A percentile compares a stretch with the other conserved stretches of the same genome.
Conservation (phyloP, 148 eudicot species). For the Pharnaceum exiguum region DNA sequence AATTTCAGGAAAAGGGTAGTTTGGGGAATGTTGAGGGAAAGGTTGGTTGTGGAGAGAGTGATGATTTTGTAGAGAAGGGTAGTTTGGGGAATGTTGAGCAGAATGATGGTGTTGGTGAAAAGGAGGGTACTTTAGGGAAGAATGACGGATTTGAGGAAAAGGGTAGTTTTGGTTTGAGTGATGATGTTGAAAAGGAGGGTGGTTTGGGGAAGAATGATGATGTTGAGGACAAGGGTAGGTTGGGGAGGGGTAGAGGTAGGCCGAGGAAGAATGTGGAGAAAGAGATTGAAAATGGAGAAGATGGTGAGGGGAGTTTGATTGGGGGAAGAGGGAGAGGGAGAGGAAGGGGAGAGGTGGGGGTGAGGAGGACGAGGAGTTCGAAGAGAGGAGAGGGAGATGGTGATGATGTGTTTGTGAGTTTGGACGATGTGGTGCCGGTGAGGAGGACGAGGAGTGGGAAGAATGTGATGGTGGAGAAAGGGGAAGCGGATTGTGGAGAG, state of each 20-base stretch:
- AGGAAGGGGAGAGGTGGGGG: conserved; percentile 1
- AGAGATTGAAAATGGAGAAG: conserved; percentile 13
- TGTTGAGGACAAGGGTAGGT: conserved; percentile 8
- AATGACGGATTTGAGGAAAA: no score
- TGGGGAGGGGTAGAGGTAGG: neutral
- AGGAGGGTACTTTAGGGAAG: no score
- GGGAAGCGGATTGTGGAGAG: conserved; percentile 10
- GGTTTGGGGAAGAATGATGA: conserved; percentile 15
- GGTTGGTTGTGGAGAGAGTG: no score
- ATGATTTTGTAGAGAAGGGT: no score
- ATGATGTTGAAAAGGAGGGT: conserved; percentile 15
- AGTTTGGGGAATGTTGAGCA: no score
- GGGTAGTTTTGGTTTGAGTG: conserved; percentile 7
- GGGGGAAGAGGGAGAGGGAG: neutral
- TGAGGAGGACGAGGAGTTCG: conserved; percentile 24
- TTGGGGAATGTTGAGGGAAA: no score
- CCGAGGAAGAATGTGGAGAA: conserved; percentile 9
- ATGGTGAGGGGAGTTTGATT: neutral
- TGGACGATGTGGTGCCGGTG: neutral
- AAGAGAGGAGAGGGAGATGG: conserved; percentile 3
- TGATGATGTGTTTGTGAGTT: conserved; percentile 9
- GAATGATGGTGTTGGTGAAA: no score
- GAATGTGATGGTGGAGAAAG: conserved; percentile 6
- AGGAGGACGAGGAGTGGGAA: conserved; percentile 41
- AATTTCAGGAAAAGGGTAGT: no score